These are phyloP conservation scores for Suhomyces canberraensis DNA, from an alignment of 805 yeast genomes.

Conservation along the genomic window DNA sequence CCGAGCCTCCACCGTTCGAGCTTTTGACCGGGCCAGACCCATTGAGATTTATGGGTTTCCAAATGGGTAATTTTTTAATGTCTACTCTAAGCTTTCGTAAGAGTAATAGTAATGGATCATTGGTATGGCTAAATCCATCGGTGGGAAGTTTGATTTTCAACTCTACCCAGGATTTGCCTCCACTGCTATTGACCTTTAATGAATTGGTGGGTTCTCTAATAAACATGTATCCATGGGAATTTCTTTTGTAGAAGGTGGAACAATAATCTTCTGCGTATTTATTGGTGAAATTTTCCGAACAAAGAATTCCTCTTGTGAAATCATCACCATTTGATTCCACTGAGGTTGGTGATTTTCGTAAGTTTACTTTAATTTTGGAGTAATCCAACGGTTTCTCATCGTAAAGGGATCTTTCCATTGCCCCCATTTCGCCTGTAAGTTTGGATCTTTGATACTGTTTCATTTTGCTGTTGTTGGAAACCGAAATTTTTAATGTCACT, in stretches of 20 bases:
- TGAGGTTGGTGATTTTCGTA: not conserved
- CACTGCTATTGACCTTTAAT: slow-evolving; percentile 23
- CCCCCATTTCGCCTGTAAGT: not conserved
- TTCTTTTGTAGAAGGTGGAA: slow-evolving; percentile 33
- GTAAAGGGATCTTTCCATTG: not conserved
- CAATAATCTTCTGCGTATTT: slow-evolving; percentile 15
- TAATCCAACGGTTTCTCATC: not conserved
- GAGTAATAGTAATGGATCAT: not conserved
- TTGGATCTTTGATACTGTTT: not conserved
- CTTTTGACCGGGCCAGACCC: slow-evolving; percentile 4
- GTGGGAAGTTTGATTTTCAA: slow-evolving; percentile 18
- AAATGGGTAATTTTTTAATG: slow-evolving; percentile 20
- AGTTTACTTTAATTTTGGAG: slow-evolving; percentile 5
- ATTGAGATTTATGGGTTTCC: slow-evolving; percentile 22
- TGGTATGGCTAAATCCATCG: not conserved
- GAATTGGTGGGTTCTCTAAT: slow-evolving; percentile 29
- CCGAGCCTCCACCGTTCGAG: not conserved
- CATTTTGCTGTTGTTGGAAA: not conserved
- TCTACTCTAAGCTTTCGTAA: slow-evolving; percentile 24
- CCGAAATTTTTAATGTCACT: not conserved
- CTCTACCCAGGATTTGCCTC: slow-evolving; percentile 25
- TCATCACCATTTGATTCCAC: not conserved
- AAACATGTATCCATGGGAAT: slow-evolving; percentile 33
- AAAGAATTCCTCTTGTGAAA: slow-evolving; percentile 6
- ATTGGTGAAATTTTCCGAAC: slow-evolving; percentile 3